phyloP scores from a whole-genome alignment of 805 yeast species.

The Ogataea salicorniae region DNA sequence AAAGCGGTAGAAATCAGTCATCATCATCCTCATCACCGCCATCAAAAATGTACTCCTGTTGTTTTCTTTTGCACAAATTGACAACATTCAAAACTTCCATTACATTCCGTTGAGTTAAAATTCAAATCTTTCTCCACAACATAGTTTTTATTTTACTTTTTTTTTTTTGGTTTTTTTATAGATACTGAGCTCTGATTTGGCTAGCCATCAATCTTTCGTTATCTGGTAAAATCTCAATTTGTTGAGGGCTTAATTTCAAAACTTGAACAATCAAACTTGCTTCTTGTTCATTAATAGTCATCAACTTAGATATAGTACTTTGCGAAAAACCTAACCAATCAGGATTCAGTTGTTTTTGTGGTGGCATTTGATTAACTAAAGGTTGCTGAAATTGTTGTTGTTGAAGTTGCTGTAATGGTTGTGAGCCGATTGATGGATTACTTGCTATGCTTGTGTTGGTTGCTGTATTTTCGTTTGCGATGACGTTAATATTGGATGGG shows the following conservation, averaged over 20 bases:
- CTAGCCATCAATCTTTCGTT: constrained; percentile 53
- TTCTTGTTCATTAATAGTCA: constrained; percentile 49
- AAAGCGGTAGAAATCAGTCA: no score
- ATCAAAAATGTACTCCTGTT: no score
- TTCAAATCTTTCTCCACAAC: neutral
- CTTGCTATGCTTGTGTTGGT: constrained; percentile 7
- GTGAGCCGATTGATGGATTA: constrained; percentile 12
- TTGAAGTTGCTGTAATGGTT: constrained; percentile 1
- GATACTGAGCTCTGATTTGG: constrained; percentile 50
- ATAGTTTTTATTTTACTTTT: neutral
- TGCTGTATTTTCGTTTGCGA: neutral
- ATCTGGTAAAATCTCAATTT: constrained; percentile 43
- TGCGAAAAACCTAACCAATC: constrained; percentile 47
- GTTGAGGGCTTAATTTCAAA: constrained; percentile 44
- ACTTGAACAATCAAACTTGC: constrained; percentile 54
- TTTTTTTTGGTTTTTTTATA: constrained; percentile 17
- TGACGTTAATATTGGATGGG: constrained; percentile 5
- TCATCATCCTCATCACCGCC: no score
- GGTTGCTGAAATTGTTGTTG: constrained; percentile 10
- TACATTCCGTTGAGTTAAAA: neutral
- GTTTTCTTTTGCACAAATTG: no score
- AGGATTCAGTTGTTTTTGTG: constrained; percentile 22
- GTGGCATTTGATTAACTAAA: neutral
- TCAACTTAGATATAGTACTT: constrained; percentile 44
- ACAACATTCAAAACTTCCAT: neutral